Evolutionary conservation across 2,329 filamentous ascomycete species (phyloP).

Genomic region (Clonostachys rosea): DNA sequence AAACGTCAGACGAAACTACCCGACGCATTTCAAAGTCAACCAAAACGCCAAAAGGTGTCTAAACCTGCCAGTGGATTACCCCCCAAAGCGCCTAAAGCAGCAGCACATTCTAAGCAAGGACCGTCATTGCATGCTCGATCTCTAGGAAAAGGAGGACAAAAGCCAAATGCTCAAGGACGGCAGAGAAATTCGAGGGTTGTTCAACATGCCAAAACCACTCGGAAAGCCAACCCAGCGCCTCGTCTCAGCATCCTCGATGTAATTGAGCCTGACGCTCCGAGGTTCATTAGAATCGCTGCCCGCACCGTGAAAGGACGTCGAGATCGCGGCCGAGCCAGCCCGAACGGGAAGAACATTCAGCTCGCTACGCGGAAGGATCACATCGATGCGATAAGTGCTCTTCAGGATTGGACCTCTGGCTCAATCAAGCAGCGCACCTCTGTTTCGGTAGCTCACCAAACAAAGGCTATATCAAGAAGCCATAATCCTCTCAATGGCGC

Average conservation of each 20-base stretch:
- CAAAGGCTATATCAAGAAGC: too few relatives aligned
- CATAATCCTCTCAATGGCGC: too few relatives aligned
- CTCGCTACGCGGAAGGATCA: conserved; percentile 59
- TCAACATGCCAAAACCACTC: too few relatives aligned
- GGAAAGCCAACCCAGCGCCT: conserved; percentile 21
- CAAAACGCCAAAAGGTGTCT: conserved; percentile 15
- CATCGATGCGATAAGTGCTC: conserved; percentile 46
- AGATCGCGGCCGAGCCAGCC: conserved; percentile 49
- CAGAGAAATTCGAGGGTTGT: too few relatives aligned
- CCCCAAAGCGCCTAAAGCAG: too few relatives aligned
- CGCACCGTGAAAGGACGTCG: conserved; percentile 44
- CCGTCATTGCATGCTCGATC: too few relatives aligned
- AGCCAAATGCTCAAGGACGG: too few relatives aligned
- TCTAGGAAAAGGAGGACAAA: too few relatives aligned
- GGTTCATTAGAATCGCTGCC: conserved; percentile 57
- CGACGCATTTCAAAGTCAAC: conserved; percentile 12
- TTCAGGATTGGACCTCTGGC: conserved; percentile 53
- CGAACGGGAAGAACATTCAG: conserved; percentile 50
- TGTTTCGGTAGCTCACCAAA: conserved; percentile 14
- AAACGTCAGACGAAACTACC: conserved; percentile 30
- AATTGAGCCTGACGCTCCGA: conserved; percentile 44
- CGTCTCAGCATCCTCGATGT: conserved; percentile 58
- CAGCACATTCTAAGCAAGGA: too few relatives aligned
- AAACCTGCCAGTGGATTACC: too few relatives aligned
- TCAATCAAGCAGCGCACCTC: conserved; percentile 36